Evolutionary conservation across 2,329 filamentous ascomycete species (phyloP).

Genomic region (Trichoderma atrobrunneum): DNA sequence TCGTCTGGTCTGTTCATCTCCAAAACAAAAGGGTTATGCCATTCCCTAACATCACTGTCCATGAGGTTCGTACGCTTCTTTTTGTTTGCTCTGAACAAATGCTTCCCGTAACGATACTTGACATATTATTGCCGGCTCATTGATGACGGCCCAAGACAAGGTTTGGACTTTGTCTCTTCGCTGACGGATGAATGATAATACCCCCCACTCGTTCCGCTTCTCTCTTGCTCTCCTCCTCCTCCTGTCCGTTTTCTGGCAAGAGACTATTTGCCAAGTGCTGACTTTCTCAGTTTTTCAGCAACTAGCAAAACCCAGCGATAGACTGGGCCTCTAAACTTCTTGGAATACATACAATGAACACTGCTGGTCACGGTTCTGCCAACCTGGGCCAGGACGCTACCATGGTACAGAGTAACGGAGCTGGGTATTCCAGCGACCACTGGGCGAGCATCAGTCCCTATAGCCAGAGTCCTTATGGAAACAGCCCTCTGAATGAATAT

Average conservation of each 20-base stretch:
- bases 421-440: slow-evolving; percentile 42
- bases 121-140: background rate
- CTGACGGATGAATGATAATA: slow-evolving; percentile 15
- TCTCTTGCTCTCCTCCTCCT: background rate
- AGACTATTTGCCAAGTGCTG: slow-evolving; percentile 15
- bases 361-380: slow-evolving; percentile 31
- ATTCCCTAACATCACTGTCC: background rate
- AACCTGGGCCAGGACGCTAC: slow-evolving; percentile 32
- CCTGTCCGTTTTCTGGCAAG: background rate
- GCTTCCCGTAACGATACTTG: background rate
- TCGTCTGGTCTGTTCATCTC: slow-evolving; percentile 5
- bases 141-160: slow-evolving; percentile 12
- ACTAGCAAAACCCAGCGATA: slow-evolving; percentile 13
- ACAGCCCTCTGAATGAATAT: slow-evolving; percentile 64
- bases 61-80: slow-evolving; percentile 20
- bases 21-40: slow-evolving; percentile 7
- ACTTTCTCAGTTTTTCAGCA: slow-evolving; percentile 14
- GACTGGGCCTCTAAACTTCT: slow-evolving; percentile 12
- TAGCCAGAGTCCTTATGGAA: slow-evolving; percentile 54
- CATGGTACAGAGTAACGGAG: slow-evolving; percentile 32
- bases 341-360: slow-evolving; percentile 34
- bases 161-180: slow-evolving; percentile 14
- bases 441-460: slow-evolving; percentile 61
- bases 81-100: background rate
- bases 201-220: slow-evolving; percentile 8